Evolutionary conservation across 257 asterid species (phyloP).

Genomic region (Nyctanthes arbortristis): DNA sequence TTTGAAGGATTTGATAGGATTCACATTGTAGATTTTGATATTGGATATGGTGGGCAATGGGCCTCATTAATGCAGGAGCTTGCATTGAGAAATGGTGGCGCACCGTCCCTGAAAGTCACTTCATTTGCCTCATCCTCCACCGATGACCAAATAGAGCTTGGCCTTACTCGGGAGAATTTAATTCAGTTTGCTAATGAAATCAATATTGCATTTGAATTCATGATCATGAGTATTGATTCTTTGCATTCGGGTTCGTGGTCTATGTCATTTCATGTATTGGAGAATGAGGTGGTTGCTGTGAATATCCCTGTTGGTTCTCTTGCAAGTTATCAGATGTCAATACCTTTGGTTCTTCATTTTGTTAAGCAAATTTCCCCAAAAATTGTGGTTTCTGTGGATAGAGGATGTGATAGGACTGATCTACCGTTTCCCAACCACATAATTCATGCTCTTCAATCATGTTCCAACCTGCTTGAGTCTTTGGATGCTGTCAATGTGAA

Average conservation of each 20-base stretch:
- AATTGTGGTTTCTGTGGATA: conserved; percentile 81
- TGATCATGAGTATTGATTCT: conserved; percentile 56
- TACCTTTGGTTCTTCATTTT: conserved; percentile 68
- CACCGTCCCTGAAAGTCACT: conserved; percentile 68
- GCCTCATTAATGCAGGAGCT: conserved; percentile 97
- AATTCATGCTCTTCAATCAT: conserved; percentile 77
- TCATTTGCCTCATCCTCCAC: conserved; percentile 69
- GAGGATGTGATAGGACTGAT: conserved; percentile 88
- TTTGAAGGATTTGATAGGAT: conserved; percentile 68
- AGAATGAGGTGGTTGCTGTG: conserved; percentile 70
- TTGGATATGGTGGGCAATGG: conserved; percentile 96
- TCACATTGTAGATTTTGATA: conserved; percentile 86
- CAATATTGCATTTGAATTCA: conserved; percentile 71
- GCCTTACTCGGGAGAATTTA: conserved; percentile 74
- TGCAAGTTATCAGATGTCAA: conserved; percentile 45
- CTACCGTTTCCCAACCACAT: conserved; percentile 86
- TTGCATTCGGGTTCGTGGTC: conserved; percentile 70
- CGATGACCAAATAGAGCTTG: conserved; percentile 77
- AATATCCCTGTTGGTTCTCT: conserved; percentile 74
- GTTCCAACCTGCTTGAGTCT: conserved; percentile 75
- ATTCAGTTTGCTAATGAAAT: conserved; percentile 75
- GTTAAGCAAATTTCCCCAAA: conserved; percentile 80
- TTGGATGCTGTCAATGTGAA: conserved; percentile 81
- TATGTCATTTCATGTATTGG: conserved; percentile 41
- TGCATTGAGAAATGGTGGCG: conserved; percentile 58